Evolutionary conservation across 192 early-diverging fungal species (phyloP).

Genomic region (Powellomyces hirtus): DNA sequence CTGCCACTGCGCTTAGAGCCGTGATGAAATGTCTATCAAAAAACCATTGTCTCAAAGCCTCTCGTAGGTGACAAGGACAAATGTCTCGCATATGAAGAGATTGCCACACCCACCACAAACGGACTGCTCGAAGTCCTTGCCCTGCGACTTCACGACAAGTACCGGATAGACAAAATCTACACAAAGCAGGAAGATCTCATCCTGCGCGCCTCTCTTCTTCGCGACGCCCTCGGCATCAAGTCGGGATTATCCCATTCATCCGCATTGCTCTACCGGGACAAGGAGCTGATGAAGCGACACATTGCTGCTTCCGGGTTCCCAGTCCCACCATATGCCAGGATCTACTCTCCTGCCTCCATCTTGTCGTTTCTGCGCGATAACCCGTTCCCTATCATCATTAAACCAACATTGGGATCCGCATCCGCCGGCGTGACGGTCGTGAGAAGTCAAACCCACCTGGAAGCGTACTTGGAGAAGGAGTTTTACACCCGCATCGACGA

Average conservation of each 20-base stretch:
- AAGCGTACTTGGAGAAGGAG: conserved; percentile 25
- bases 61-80: conserved; percentile 11
- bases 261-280: conserved; percentile 38
- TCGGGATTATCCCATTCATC: conserved; percentile 6
- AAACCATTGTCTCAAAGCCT: background rate
- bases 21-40: background rate
- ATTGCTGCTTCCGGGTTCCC: conserved; percentile 21
- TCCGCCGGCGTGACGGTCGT: conserved; percentile 36
- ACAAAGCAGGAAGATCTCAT: conserved; percentile 48
- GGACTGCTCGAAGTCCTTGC: conserved; percentile 35
- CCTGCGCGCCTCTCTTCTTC: conserved; percentile 34
- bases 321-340: conserved; percentile 29
- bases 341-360: conserved; percentile 31
- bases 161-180: conserved; percentile 41
- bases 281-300: conserved; percentile 35
- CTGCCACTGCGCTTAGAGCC: no score
- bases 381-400: conserved; percentile 37
- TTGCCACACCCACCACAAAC: conserved; percentile 23
- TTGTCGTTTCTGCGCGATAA: conserved; percentile 23
- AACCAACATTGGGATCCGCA: conserved; percentile 39
- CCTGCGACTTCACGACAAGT: conserved; percentile 23
- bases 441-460: conserved; percentile 10
- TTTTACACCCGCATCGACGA: conserved; percentile 34
- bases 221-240: conserved; percentile 21
- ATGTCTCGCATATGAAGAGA: conserved; percentile 18